phyloP scores from a whole-genome alignment of 2,329 filamentous ascomycete species.

The Trichophaea hybrida region DNA sequence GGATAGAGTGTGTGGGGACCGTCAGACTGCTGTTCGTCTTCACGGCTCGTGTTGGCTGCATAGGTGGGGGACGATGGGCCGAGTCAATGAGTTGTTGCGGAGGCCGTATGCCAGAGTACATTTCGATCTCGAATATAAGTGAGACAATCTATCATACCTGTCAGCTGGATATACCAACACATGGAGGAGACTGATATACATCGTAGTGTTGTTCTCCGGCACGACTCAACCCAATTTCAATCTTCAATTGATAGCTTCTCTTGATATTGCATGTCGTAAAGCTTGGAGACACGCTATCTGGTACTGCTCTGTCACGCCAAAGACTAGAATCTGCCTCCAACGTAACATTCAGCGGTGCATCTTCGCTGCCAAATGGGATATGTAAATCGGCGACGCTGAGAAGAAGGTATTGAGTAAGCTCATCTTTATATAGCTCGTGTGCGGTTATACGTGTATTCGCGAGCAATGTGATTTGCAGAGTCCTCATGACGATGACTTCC shows the following conservation, averaged over 20 bases:
- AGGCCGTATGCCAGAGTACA: slow-evolving; percentile 79
- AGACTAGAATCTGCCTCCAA: slow-evolving; percentile 52
- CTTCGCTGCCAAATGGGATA: slow-evolving; percentile 49
- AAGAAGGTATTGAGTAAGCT: slow-evolving; percentile 62
- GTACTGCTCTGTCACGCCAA: slow-evolving; percentile 60
- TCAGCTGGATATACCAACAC: not conserved
- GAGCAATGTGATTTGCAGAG: slow-evolving; percentile 67
- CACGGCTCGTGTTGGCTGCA: not conserved
- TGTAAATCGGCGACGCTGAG: slow-evolving; percentile 56
- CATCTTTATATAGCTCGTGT: slow-evolving; percentile 56
- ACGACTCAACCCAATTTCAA: slow-evolving; percentile 65
- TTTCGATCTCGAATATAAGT: slow-evolving; percentile 60
- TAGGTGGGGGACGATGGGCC: not conserved
- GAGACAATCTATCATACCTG: slow-evolving; percentile 59
- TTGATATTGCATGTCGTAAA: slow-evolving; percentile 82
- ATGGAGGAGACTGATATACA: slow-evolving; percentile 22
- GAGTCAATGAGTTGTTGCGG: slow-evolving; percentile 41
- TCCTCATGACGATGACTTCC: slow-evolving; percentile 60
- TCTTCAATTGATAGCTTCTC: slow-evolving; percentile 67
- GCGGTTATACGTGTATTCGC: slow-evolving; percentile 67
- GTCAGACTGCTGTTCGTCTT: not conserved
- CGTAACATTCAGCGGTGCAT: slow-evolving; percentile 49
- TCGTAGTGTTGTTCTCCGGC: slow-evolving; percentile 44
- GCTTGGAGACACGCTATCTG: slow-evolving; percentile 72
- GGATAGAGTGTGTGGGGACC: slow-evolving; percentile 1